phyloP scores from a whole-genome alignment of 345 rosid genomes.

The Luvunga scandens region DNA sequence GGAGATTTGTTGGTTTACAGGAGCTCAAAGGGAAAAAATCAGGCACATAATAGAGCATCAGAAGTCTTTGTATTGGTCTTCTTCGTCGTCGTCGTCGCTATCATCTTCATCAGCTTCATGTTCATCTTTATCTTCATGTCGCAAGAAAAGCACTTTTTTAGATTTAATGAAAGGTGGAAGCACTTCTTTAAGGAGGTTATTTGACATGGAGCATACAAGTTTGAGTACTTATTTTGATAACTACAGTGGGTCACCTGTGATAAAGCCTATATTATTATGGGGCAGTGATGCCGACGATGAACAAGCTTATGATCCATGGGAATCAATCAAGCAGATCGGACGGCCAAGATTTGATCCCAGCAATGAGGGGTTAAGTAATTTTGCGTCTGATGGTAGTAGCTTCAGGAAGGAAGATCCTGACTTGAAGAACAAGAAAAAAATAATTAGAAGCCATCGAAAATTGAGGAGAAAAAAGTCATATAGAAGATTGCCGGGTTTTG shows the following conservation, averaged over 20 bases:
- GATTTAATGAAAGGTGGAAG: slow-evolving; percentile 47
- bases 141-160: slow-evolving; percentile 30
- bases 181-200: slow-evolving; percentile 44
- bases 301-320: slow-evolving; percentile 40
- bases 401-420: slow-evolving; percentile 6
- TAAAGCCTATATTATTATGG: slow-evolving; percentile 44
- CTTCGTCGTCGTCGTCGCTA: slow-evolving; percentile 30
- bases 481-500: slow-evolving; percentile 44
- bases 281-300: slow-evolving; percentile 39
- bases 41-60: slow-evolving; percentile 41
- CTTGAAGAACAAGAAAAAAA: not conserved
- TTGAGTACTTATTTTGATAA: slow-evolving; percentile 42
- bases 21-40: slow-evolving; percentile 36
- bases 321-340: slow-evolving; percentile 18
- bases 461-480: slow-evolving; percentile 47
- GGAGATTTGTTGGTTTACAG: slow-evolving; percentile 13
- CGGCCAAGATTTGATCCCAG: not conserved
- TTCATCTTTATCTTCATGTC: slow-evolving; percentile 23
- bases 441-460: not conserved
- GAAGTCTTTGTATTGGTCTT: slow-evolving; percentile 41
- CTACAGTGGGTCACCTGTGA: slow-evolving; percentile 41
- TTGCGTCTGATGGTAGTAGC: slow-evolving; percentile 34
- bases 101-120: slow-evolving; percentile 20
- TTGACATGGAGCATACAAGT: slow-evolving; percentile 52
- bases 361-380: slow-evolving; percentile 9